phyloP scores from a whole-genome alignment of 192 early-diverging fungal species.

The Gryganskiella cystojenkinii region DNA sequence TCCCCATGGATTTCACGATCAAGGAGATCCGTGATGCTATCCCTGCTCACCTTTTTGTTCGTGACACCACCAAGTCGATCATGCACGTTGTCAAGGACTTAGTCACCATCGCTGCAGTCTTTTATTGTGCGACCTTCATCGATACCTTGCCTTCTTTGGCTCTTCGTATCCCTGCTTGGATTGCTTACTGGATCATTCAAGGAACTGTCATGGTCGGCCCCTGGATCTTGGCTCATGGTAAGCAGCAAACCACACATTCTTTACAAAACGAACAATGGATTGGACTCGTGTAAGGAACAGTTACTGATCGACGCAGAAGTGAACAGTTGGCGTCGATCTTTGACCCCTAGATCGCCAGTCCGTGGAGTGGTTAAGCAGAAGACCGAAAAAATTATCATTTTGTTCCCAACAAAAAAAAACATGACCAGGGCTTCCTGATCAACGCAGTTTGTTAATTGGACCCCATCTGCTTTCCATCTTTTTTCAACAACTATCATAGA shows the following conservation, averaged over 20 bases:
- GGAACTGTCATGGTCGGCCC: conserved; percentile 88
- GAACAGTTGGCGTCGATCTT: too few species aligned
- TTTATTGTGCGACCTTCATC: conserved; percentile 77
- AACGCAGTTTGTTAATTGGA: background rate
- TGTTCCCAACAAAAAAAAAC: background rate
- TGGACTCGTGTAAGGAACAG: background rate
- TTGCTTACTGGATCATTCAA: conserved; percentile 83
- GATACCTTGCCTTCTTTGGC: conserved; percentile 57
- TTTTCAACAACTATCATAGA: too few species aligned
- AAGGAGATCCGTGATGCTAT: conserved; percentile 92
- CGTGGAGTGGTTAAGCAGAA: too few species aligned
- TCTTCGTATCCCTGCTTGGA: conserved; percentile 73
- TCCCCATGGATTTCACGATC: conserved; percentile 82
- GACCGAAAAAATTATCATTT: background rate
- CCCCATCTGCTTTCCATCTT: too few species aligned
- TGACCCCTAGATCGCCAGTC: too few species aligned
- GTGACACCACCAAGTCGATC: conserved; percentile 84
- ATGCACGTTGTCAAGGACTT: conserved; percentile 84
- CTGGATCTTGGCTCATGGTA: conserved; percentile 88
- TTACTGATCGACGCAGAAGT: too few species aligned
- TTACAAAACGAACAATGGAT: background rate
- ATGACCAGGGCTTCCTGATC: too few species aligned
- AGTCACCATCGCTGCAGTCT: conserved; percentile 70
- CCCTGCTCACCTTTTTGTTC: conserved; percentile 92
- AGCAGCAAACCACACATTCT: background rate